These are phyloP conservation scores for Psilocybe cyanescens DNA, from an alignment of 768 basidiomycete species.

Conservation along the genomic window DNA sequence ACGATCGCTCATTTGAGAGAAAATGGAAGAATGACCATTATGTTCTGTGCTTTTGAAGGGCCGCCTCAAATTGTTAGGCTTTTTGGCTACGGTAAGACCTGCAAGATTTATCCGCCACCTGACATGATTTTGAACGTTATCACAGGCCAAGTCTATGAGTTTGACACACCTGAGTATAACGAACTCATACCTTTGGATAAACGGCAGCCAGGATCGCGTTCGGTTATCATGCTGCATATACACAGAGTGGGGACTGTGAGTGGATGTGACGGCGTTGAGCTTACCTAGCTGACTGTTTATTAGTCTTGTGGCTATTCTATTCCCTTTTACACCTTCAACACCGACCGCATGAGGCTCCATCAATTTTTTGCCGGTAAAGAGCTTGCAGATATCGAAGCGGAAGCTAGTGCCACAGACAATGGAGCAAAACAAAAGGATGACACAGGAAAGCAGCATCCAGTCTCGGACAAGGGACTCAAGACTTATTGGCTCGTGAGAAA, in stretches of 20 bases:
- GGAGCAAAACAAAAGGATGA: neutral
- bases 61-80: conserved; percentile 61
- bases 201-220: conserved; percentile 57
- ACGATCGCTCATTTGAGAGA: conserved; percentile 55
- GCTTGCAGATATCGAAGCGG: conserved; percentile 34
- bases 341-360: conserved; percentile 51
- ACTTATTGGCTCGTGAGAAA: conserved; percentile 46
- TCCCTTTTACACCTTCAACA: conserved; percentile 55
- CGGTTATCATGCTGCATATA: conserved; percentile 58
- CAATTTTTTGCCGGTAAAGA: conserved; percentile 40
- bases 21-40: conserved; percentile 62
- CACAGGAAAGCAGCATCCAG: conserved; percentile 5
- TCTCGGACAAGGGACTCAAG: conserved; percentile 45
- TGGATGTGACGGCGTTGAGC: neutral
- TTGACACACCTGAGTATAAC: conserved; percentile 59
- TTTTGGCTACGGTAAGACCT: conserved; percentile 54
- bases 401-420: conserved; percentile 9
- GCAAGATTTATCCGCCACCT: neutral
- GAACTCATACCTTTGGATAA: conserved; percentile 43
- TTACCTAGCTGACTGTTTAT: neutral
- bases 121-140: neutral
- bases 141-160: conserved; percentile 58
- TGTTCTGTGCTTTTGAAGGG: conserved; percentile 66
- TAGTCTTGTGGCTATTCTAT: conserved; percentile 66
- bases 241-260: conserved; percentile 51